Base-by-base conservation (phyloP, 2,329 filamentous ascomycete genomes). In the Penicillium sp. region DNA sequence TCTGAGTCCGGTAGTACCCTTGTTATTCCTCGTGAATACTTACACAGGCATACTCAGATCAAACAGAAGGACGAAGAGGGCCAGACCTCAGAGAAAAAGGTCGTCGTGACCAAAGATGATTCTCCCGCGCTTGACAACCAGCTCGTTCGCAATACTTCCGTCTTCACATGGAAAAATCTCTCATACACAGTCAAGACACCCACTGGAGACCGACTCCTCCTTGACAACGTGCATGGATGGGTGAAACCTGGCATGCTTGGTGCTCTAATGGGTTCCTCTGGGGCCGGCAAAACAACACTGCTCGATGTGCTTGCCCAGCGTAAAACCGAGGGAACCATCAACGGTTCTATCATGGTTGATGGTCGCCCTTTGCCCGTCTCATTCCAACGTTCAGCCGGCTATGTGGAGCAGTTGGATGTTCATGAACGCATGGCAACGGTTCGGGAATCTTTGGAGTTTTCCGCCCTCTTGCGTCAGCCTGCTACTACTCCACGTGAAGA, bases 211-310 rank as follows among this genome's bases (percentile, higher is more conserved):
- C 79, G 81, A 10, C 74, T 82, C 61, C 76, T 89, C 1, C 75
- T 89, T 27, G 84, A 88, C 63, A 79, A 86, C 13, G 82, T 92
- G 42, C 84, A 81, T 55, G 90, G 90, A 0, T 92, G 89, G 67
- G 88, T 86, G 2, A 91, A 90, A 65, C 89, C 89, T 0, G 89
- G 90, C 8, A 78, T 87, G 56, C 82, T 94, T 76, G 83, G 89
- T 18, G 90, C 90, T 0, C 76, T 94, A 1, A 89, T 93, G 78
- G 90, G 90, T 26, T 87, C 87, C 1, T 89, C 84, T 1, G 88
- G 88, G 29, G 90, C 90, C 5, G 90, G 90, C 2, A 94, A 94
- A 71, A 76, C 73, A 0, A 93, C 90, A 0, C 77, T 94, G 0
- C 76, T 94, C 5, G 90, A 93, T 68, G 89, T 88, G 0, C 73